Conservation (phyloP, 352 stramenopile genomes). For the Pythium scleroteichum region DNA sequence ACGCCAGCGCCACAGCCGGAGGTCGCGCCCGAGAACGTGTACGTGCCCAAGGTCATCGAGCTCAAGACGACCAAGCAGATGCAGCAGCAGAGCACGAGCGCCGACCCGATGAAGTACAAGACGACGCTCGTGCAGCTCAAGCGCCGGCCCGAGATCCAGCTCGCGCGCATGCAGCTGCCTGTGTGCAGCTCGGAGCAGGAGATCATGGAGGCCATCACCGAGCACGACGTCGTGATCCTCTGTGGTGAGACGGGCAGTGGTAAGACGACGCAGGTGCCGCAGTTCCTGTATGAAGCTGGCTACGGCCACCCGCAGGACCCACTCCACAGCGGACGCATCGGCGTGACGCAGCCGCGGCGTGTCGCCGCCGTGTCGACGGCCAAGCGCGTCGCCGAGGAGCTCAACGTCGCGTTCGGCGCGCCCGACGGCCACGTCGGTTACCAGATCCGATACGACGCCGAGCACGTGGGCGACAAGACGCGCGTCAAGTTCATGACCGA, state of each 20-base stretch:
- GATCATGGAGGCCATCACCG: constrained; percentile 97
- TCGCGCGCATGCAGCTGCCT: constrained; percentile 94
- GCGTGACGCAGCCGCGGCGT: constrained; percentile 97
- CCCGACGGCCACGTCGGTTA: constrained; percentile 90
- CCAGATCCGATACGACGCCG: constrained; percentile 98
- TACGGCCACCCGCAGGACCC: constrained; percentile 72
- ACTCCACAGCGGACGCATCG: constrained; percentile 77
- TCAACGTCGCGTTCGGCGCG: constrained; percentile 87
- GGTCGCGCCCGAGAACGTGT: constrained; percentile 39
- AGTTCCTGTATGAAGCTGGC: constrained; percentile 98
- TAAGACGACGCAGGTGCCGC: constrained; percentile 98
- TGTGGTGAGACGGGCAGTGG: constrained; percentile 98
- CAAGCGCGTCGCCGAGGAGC: constrained; percentile 97
- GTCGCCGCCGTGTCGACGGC: constrained; percentile 98
- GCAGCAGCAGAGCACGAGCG: constrained; percentile 46
- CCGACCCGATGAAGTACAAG: constrained; percentile 54
- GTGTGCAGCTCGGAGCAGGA: constrained; percentile 99
- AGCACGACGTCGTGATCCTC: constrained; percentile 97
- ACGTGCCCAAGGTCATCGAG: constrained; percentile 66
- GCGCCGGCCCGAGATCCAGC: constrained; percentile 85
- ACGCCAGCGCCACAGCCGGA: constrained; percentile 16
- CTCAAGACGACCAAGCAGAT: constrained; percentile 69
- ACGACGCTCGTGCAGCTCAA: constrained; percentile 69
- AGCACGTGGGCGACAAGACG: constrained; percentile 89
- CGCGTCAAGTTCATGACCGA: constrained; percentile 99